Base-by-base conservation (phyloP, 768 basidiomycete genomes). In the Hebeloma cylindrosporum region DNA sequence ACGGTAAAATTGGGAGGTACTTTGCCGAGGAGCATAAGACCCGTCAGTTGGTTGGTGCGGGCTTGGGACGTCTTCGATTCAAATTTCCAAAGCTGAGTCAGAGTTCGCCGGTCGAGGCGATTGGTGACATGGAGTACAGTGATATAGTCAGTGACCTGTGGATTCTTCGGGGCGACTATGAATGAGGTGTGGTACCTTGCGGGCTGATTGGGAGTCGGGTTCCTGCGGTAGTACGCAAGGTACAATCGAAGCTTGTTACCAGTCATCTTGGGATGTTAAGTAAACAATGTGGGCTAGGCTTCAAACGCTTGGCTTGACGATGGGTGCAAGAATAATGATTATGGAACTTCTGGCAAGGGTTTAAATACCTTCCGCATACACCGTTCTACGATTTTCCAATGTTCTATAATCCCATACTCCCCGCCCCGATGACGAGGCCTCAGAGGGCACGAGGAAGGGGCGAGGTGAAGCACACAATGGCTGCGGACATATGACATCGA, bases 11-110 rank as follows among this genome's bases (percentile, higher is more conserved):
- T 5, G 7, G 35, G 35, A n/a, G 44, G 26, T 1, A 45, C 26
- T 17, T 45, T 45, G 14, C 44, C 44, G 4, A 45, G 44, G 7
- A 45, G 26, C 26, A 45, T 37, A 11, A 39, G 35, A 8, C 44
- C 44, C 29, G 44, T 28, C 1, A 45, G 27, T 28, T 17, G 37
- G 7, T 7, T 13, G 20, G 36, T 38, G 9, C 44, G 34, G 8
- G 44, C 22, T 14, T 30, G 20, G 5, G 14, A 20, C 27, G 4
- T 3, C 8, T 8, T 29, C 10, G 14, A 11, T 6, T 45, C 36
- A 21, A 45, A 45, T 2, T 7, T 45, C 44, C 44, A 45, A 10
- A 26, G 14, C 13, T 45, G 14, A 18, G 20, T 16, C 17, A 11
- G 6, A 11, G 35, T 7, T 0, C 30, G 11, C 22, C 3, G 21